Evolutionary conservation across 257 asterid genomes (phyloP).

Genomic region (Solanum okadae): DNA sequence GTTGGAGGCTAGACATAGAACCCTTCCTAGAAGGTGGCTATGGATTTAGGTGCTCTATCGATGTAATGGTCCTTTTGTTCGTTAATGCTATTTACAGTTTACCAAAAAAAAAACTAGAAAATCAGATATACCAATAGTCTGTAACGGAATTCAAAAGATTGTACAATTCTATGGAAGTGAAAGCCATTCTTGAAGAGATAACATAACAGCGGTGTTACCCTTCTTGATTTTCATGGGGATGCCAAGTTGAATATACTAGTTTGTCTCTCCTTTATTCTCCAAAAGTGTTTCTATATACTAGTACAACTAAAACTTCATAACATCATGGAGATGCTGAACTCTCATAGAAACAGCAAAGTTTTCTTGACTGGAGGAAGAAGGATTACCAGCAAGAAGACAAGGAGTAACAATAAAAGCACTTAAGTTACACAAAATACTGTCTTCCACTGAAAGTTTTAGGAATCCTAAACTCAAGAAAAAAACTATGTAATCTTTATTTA

Average conservation of each 20-base stretch:
- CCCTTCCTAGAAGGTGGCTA: background rate
- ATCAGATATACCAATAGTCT: background rate
- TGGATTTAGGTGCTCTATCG: background rate
- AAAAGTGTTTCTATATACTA: background rate
- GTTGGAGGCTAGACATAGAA: background rate
- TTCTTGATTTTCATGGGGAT: background rate
- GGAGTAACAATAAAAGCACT: background rate
- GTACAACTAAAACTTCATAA: background rate
- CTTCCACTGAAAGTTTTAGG: background rate
- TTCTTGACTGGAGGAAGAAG: background rate
- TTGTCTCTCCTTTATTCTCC: background rate
- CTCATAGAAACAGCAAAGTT: background rate
- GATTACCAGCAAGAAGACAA: background rate
- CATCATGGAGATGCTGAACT: background rate
- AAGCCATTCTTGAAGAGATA: background rate
- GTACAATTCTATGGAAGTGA: background rate
- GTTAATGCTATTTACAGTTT: background rate
- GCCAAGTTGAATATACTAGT: background rate
- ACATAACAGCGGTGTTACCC: background rate
- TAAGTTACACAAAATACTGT: background rate
- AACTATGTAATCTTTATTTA: background rate
- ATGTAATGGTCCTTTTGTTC: background rate
- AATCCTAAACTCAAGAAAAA: background rate
- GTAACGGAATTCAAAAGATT: background rate
- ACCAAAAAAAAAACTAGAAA: background rate